Conservation (phyloP, 2,329 filamentous ascomycete genomes). For the Ophidiomyces ophidiicola region DNA sequence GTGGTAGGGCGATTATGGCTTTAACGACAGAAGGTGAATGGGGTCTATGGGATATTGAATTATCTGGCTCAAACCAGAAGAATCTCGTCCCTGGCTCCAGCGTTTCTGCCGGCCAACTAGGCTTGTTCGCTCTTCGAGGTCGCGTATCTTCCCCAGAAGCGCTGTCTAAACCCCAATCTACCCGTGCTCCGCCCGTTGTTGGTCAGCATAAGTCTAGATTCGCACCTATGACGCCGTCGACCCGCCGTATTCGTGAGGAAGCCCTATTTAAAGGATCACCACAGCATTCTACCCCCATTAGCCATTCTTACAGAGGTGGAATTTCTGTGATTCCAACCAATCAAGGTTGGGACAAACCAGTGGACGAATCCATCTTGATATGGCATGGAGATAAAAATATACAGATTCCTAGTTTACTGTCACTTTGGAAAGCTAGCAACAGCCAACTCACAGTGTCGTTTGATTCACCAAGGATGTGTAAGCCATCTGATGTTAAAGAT, state of each 20-base stretch:
- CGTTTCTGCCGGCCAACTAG: conserved; percentile 31
- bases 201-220: conserved; percentile 27
- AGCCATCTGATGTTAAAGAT: conserved; percentile 29
- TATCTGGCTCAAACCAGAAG: conserved; percentile 30
- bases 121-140: conserved; percentile 33
- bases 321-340: conserved; percentile 32
- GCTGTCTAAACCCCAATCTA: conserved; percentile 16
- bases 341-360: conserved; percentile 24
- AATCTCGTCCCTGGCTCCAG: conserved; percentile 30
- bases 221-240: conserved; percentile 39
- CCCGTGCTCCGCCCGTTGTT: conserved; percentile 18
- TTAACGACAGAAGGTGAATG: conserved; percentile 38
- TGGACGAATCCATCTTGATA: conserved; percentile 35
- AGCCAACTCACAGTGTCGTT: conserved; percentile 28
- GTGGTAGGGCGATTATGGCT: conserved; percentile 34
- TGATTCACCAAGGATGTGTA: conserved; percentile 29
- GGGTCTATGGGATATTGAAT: conserved; percentile 40
- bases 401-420: conserved; percentile 33
- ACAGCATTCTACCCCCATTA: conserved; percentile 17
- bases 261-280: conserved; percentile 32
- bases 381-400: conserved; percentile 33
- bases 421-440: conserved; percentile 35
- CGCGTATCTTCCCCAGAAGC: conserved; percentile 23
- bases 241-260: conserved; percentile 35
- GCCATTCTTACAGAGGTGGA: conserved; percentile 26